phyloP scores from a whole-genome alignment of 164 flowering plant species.

The Berberis vulgaris region DNA sequence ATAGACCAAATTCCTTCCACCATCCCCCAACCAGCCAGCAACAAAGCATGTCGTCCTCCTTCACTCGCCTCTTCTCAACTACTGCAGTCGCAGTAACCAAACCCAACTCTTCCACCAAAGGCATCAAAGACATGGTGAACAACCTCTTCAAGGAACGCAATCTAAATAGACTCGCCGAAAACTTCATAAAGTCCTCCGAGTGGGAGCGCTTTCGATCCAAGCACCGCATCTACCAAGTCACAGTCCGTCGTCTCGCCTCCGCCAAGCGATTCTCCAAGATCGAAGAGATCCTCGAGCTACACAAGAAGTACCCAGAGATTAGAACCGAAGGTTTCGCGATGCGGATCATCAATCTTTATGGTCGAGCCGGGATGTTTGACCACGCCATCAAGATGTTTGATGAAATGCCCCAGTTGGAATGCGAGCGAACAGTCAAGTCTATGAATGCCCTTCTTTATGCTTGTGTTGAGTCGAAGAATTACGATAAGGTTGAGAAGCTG shows the following conservation, averaged over 20 bases:
- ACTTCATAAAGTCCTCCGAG: slow-evolving; percentile 34
- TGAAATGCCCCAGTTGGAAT: slow-evolving; percentile 40
- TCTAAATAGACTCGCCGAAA: slow-evolving; percentile 26
- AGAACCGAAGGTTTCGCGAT: slow-evolving; percentile 32
- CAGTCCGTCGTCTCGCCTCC: slow-evolving; percentile 33
- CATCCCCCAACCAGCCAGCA: not conserved
- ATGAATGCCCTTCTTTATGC: slow-evolving; percentile 46
- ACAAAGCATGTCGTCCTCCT: not conserved
- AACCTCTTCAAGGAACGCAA: slow-evolving; percentile 25
- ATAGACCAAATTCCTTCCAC: not conserved
- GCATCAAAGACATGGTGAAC: not conserved
- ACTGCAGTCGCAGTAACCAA: not conserved
- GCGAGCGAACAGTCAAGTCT: slow-evolving; percentile 29
- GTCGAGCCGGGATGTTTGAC: slow-evolving; percentile 46
- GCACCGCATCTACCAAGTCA: slow-evolving; percentile 14
- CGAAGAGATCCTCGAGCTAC: slow-evolving; percentile 38
- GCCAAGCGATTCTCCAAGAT: slow-evolving; percentile 16
- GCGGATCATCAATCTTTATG: slow-evolving; percentile 36
- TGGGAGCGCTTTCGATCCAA: slow-evolving; percentile 25
- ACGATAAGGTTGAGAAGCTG: slow-evolving; percentile 27
- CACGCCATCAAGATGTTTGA: slow-evolving; percentile 54
- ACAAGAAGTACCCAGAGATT: slow-evolving; percentile 30
- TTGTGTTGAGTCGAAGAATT: slow-evolving; percentile 25
- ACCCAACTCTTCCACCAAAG: not conserved
- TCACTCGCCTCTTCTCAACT: not conserved